Evolutionary conservation across 179 eudicot species (phyloP), one percentile per base, ranked within the genome.

Genomic region (Drosera spatulata): DNA sequence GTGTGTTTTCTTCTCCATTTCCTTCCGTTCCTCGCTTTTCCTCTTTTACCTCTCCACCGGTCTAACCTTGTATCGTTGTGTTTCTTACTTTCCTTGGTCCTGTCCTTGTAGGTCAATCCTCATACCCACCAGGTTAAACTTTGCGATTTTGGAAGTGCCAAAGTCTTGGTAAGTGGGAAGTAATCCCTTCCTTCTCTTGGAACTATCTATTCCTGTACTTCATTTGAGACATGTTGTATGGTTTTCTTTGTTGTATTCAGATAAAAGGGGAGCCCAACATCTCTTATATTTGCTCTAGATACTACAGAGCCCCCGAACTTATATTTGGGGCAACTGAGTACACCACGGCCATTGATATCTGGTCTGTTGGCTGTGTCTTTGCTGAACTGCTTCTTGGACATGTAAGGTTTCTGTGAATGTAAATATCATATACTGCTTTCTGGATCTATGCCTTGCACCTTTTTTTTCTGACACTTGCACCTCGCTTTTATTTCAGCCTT

Each of bases 301-400:
- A 82, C 62, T 90, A 90, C 66, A 81, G 95, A 11, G 97, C 95
- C 6, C 97, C 95, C 11, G 95, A 90, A 59, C 77, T 87, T 47
- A 90, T 90, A 50, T 90, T 87, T 69, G 95, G 97, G 63, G 95
- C 97, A 3, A 85, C 94, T 11, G 97, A 90, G 68, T 90, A 90
- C 60, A 70, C 90, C 12, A 66, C 85, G 5, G 81, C 97, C 10
- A 87, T 90, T 67, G 97, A 90, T 71, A 85, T 90, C 58, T 90
- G 95, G 97, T 90, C 95, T 41, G 88, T 93, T 61, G 95, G 95
- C 40, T 90, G 97, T 71, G 93, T 87, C 54, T 87, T 90, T 59
- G 95, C 95, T 41, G 97, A 90, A 75, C 86, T 90, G 43, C 90
- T 87, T 59, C 69, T 80, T 39, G 86, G 93, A 43, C 93, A 82